Evolutionary conservation across 2,329 filamentous ascomycete species (phyloP).

Genomic region (Aspergillus sp.): DNA sequence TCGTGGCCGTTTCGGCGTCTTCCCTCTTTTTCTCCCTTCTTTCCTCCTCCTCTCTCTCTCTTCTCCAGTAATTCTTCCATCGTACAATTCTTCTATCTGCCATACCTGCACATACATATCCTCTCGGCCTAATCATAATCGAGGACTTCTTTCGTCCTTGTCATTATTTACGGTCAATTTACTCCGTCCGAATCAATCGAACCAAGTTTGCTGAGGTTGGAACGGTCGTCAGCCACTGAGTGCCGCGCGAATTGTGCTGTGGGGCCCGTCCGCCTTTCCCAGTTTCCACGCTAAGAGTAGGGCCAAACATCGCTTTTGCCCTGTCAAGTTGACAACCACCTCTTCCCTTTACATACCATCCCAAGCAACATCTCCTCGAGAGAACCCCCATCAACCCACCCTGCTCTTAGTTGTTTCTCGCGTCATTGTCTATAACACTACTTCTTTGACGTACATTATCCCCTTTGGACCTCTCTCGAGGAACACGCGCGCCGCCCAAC

Average conservation of each 20-base stretch:
- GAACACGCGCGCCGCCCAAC: constrained; percentile 14
- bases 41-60: constrained; percentile 11
- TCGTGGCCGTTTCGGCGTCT: not conserved
- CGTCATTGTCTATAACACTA: constrained; percentile 13
- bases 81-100: not conserved
- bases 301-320: constrained; percentile 43
- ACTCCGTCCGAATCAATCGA: too few species aligned
- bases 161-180: too few species aligned
- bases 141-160: not conserved
- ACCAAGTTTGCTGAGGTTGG: not conserved
- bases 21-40: constrained; percentile 15
- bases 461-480: not conserved
- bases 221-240: constrained; percentile 11
- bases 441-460: constrained; percentile 4
- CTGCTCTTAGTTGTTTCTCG: constrained; percentile 17
- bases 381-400: constrained; percentile 1
- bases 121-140: not conserved
- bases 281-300: constrained; percentile 42
- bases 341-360: constrained; percentile 19
- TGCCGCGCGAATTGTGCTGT: constrained; percentile 34
- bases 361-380: constrained; percentile 18
- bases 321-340: constrained; percentile 35
- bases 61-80: constrained; percentile 13
- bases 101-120: not conserved
- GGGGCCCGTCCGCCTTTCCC: constrained; percentile 33